Evolutionary conservation across 2,329 filamentous ascomycete species (phyloP).

Genomic region (Trichophyton simii): DNA sequence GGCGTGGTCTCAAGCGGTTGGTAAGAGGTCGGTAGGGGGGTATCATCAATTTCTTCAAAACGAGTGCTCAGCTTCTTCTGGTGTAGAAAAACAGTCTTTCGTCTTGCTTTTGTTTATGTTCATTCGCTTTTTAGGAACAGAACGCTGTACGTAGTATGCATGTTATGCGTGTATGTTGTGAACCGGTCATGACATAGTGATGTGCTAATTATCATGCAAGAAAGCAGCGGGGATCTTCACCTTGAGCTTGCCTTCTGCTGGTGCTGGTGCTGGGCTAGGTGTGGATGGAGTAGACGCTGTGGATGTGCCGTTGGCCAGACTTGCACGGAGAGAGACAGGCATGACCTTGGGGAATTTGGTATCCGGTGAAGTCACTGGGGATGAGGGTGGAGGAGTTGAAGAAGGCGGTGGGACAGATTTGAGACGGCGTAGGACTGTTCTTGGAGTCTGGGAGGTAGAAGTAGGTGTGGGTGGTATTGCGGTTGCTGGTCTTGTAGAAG

Average conservation of each 20-base stretch:
- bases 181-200: not conserved
- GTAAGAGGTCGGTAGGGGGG: not conserved
- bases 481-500: not conserved
- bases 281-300: not conserved
- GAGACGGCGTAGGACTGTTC: not conserved
- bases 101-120: not conserved
- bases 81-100: not conserved
- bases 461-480: not conserved
- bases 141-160: too few relatives aligned
- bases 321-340: not conserved
- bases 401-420: not conserved
- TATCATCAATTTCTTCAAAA: not conserved
- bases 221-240: slow-evolving; percentile 1
- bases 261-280: not conserved
- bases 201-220: not conserved
- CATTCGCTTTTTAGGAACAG: not conserved
- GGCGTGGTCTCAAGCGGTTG: not conserved
- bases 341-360: not conserved
- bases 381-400: not conserved
- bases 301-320: not conserved
- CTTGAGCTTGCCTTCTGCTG: not conserved
- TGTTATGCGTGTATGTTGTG: not conserved
- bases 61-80: too few relatives aligned
- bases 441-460: not conserved
- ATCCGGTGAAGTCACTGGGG: not conserved